Evolutionary conservation across 345 rosid genomes (phyloP).

Genomic region (Schrenkiella parvula): DNA sequence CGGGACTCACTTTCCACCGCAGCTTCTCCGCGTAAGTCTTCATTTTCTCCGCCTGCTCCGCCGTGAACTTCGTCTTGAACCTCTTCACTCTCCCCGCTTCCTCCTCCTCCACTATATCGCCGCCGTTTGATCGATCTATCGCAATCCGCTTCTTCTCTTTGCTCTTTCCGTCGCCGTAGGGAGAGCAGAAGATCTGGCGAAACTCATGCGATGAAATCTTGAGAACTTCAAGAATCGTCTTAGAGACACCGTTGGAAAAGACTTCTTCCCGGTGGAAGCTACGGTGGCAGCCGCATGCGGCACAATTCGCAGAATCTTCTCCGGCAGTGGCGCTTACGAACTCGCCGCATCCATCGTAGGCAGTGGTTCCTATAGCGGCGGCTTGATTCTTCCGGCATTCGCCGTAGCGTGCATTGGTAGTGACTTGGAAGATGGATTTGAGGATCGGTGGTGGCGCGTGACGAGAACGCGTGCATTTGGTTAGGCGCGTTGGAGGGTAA

Average conservation of each 20-base stretch:
- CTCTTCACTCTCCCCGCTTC: slow-evolving; percentile 45
- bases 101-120: not conserved
- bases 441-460: slow-evolving; percentile 1
- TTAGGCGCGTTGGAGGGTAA: not conserved
- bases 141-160: not conserved
- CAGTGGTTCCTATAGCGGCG: not conserved
- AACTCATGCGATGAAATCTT: not conserved
- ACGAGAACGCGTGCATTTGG: not conserved
- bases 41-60: slow-evolving; percentile 72
- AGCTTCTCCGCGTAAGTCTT: slow-evolving; percentile 53
- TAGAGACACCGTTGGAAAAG: not conserved
- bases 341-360: slow-evolving; percentile 35
- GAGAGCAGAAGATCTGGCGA: slow-evolving; percentile 22
- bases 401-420: not conserved
- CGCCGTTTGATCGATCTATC: not conserved
- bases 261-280: slow-evolving; percentile 3
- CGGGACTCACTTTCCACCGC: slow-evolving; percentile 57
- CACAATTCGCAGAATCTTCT: not conserved
- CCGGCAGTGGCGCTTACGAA: not conserved
- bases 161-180: not conserved
- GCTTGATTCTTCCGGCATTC: slow-evolving; percentile 30
- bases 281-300: slow-evolving; percentile 26
- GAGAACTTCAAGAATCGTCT: slow-evolving; percentile 10
- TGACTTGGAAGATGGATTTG: not conserved
- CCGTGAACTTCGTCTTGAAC: slow-evolving; percentile 55